Evolutionary conservation across 495 filamentous ascomycete genomes (phyloP).

Genomic region (Penicillium fimorum): DNA sequence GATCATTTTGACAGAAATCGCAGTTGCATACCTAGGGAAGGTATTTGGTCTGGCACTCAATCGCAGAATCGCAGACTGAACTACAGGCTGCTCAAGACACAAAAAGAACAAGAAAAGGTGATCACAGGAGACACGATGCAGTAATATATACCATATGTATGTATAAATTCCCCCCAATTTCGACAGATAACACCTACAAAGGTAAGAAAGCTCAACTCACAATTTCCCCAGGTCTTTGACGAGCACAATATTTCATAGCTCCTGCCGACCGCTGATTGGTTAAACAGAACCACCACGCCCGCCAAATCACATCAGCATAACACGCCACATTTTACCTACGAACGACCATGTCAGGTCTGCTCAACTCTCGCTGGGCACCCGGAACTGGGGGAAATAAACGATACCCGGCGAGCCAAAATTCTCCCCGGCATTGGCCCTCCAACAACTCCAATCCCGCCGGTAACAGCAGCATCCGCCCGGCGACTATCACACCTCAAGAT

Average conservation of each 20-base stretch:
- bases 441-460: background rate
- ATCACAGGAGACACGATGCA: background rate
- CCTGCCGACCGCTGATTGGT: conserved; percentile 3
- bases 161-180: background rate
- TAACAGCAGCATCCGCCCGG: conserved; percentile 20
- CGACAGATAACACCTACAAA: background rate
- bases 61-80: background rate
- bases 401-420: background rate
- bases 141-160: background rate
- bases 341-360: conserved; percentile 27
- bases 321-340: background rate
- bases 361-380: conserved; percentile 35
- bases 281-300: background rate
- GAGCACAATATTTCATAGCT: background rate
- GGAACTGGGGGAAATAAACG: conserved; percentile 5
- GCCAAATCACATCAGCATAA: background rate
- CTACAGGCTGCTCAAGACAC: background rate
- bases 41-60: background rate
- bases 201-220: background rate
- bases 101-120: background rate
- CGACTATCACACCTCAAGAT: conserved; percentile 9
- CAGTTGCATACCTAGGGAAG: background rate
- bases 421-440: background rate
- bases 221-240: background rate
- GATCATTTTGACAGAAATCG: background rate